Evolutionary conservation across 768 basidiomycete genomes (phyloP).

Genomic region (Neoboletus brunneissimus): DNA sequence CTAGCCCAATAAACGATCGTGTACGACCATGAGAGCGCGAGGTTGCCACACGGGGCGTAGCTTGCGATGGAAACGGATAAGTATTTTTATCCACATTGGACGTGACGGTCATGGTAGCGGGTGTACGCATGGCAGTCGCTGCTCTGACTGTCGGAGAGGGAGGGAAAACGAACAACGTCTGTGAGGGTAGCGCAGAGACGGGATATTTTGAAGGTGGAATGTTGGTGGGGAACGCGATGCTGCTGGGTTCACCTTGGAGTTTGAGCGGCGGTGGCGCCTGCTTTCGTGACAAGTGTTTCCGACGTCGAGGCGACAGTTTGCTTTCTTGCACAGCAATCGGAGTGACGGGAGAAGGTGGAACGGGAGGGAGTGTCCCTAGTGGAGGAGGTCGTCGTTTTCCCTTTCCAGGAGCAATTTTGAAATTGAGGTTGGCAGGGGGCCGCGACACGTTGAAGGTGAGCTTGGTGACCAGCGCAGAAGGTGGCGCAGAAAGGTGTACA

Average conservation of each 20-base stretch:
- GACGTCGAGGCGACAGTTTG: conserved; percentile 33
- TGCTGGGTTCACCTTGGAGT: conserved; percentile 35
- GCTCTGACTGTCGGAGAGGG: conserved; percentile 61
- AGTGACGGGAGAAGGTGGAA: conserved; percentile 68
- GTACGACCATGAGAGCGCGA: conserved; percentile 65
- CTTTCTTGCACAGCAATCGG: conserved; percentile 43
- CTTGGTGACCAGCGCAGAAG: conserved; percentile 58
- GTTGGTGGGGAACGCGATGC: conserved; percentile 27
- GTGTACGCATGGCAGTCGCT: conserved; percentile 53
- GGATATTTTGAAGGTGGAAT: conserved; percentile 20
- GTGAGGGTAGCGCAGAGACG: conserved; percentile 57
- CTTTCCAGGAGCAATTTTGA: conserved; percentile 47
- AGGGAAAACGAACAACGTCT: conserved; percentile 85
- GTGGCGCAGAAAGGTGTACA: conserved; percentile 31
- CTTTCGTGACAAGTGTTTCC: conserved; percentile 54
- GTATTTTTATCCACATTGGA: conserved; percentile 48
- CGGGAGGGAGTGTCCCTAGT: conserved; percentile 61
- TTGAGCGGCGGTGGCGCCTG: conserved; percentile 57
- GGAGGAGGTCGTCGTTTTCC: conserved; percentile 60
- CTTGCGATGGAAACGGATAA: conserved; percentile 55
- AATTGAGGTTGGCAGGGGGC: conserved; percentile 52
- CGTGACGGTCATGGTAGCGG: conserved; percentile 79
- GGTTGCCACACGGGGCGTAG: conserved; percentile 69
- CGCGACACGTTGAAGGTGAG: conserved; percentile 46
- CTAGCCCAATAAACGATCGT: conserved; percentile 71